These are phyloP conservation scores for Trichosporon sp. DNA, from an alignment of 1,284 basidiomycete species.

Conservation along the genomic window DNA sequence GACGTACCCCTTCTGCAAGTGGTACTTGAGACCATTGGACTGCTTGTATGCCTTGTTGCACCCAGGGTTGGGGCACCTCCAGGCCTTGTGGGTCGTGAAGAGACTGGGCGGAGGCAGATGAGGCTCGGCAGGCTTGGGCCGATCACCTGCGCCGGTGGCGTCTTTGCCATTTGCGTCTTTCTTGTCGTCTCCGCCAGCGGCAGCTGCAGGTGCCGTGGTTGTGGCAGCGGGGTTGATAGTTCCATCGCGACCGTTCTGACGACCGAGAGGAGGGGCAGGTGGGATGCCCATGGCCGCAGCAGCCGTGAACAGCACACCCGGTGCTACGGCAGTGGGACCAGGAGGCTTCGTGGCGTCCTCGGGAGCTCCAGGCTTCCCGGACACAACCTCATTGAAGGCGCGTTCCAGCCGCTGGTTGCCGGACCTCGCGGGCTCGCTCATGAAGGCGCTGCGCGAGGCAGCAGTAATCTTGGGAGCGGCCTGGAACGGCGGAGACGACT, in stretches of 20 bases:
- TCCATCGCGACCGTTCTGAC: constrained; percentile 11
- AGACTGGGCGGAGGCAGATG: constrained; percentile 40
- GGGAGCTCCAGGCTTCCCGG: constrained; percentile 40
- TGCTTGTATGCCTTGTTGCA: constrained; percentile 99
- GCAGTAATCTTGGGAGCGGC: constrained; percentile 35
- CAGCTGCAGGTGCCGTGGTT: constrained; percentile 3
- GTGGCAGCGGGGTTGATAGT: not conserved
- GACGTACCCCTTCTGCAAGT: constrained; percentile 60
- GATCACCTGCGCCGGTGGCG: constrained; percentile 8
- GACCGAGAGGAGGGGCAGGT: constrained; percentile 30
- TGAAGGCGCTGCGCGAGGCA: constrained; percentile 29
- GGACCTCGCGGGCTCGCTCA: constrained; percentile 17
- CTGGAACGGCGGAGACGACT: constrained; percentile 29
- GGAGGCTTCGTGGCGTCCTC: constrained; percentile 20
- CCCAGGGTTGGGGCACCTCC: constrained; percentile 91
- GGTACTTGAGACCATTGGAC: constrained; percentile 93
- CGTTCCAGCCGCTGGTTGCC: constrained; percentile 38
- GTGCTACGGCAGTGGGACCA: constrained; percentile 39
- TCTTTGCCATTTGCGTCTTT: constrained; percentile 8
- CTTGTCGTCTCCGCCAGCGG: constrained; percentile 1
- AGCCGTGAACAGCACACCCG: constrained; percentile 39
- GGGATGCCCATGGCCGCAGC: constrained; percentile 37
- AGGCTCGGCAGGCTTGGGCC: constrained; percentile 24
- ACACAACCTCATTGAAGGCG: constrained; percentile 45
- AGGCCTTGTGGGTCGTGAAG: constrained; percentile 68